Percentiles rank a stretch among this genome's conserved stretches.
Conservation (phyloP, 202 grass and related monocot genomes). For the Hordeum pubiflorum region DNA sequence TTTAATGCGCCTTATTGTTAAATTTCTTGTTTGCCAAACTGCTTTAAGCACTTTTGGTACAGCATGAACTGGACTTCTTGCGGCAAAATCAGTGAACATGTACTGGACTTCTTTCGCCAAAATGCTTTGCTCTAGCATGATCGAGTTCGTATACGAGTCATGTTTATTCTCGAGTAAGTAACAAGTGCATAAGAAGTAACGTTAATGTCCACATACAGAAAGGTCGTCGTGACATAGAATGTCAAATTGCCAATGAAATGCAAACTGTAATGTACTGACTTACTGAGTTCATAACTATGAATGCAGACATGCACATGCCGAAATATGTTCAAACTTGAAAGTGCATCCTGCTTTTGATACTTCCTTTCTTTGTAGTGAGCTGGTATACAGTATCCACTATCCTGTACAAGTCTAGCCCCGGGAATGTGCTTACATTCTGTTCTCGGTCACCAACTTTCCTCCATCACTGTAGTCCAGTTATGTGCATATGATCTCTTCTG, state of each 20-base stretch:
- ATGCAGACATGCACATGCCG: background rate
- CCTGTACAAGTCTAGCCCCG: background rate
- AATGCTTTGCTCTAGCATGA: background rate
- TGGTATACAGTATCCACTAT: background rate
- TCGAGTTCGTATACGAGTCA: background rate
- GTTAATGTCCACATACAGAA: background rate
- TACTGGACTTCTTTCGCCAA: background rate
- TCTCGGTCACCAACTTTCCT: background rate
- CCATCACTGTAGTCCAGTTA: background rate
- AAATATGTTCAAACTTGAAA: background rate
- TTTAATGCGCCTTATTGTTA: background rate
- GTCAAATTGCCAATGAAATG: background rate
- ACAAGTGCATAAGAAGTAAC: background rate
- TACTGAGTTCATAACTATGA: background rate
- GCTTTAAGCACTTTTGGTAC: background rate
- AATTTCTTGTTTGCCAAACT: background rate
- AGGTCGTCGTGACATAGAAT: background rate
- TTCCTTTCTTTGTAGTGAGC: background rate
- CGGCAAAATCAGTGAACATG: background rate
- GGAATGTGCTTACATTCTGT: background rate
- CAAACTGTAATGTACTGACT: background rate
- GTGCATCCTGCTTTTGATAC: background rate
- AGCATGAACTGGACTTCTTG: background rate
- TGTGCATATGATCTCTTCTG: background rate
- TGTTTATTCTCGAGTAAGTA: background rate